Evolutionary conservation across 805 yeast genomes (phyloP).

Genomic region (Huiozyma naganishii): DNA sequence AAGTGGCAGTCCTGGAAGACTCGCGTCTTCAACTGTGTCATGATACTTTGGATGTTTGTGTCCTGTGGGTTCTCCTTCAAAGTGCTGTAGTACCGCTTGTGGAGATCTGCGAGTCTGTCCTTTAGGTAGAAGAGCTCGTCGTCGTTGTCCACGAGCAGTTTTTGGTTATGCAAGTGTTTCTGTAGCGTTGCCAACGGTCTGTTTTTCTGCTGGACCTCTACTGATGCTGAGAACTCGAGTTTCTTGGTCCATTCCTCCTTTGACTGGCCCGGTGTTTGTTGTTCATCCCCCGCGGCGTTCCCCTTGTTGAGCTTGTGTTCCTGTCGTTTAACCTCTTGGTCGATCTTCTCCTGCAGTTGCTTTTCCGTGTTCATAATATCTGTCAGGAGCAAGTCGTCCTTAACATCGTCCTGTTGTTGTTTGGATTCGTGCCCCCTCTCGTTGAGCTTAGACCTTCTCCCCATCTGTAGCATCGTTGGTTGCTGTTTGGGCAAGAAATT

Average conservation of each 20-base stretch:
- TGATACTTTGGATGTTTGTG: conserved; percentile 60
- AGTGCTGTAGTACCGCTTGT: conserved; percentile 50
- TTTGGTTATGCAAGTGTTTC: conserved; percentile 46
- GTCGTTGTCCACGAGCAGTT: conserved; percentile 65
- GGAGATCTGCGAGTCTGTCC: conserved; percentile 52
- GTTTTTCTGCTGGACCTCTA: conserved; percentile 72
- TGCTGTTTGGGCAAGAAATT: conserved; percentile 79
- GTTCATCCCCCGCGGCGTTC: conserved; percentile 18
- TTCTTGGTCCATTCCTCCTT: conserved; percentile 45
- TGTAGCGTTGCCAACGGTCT: conserved; percentile 80
- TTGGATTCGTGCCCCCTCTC: conserved; percentile 13
- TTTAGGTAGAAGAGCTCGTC: conserved; percentile 58
- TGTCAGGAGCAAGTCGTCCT: conserved; percentile 23
- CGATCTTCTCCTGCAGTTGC: conserved; percentile 22
- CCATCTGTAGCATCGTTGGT: conserved; percentile 41
- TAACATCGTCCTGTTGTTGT: conserved; percentile 8
- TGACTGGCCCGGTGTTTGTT: conserved; percentile 22
- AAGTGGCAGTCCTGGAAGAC: conserved; percentile 62
- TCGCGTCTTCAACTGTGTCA: conserved; percentile 60
- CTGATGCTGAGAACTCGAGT: conserved; percentile 51
- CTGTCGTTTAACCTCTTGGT: conserved; percentile 26
- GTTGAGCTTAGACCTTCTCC: conserved; percentile 17
- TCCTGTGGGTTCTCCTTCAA: conserved; percentile 28
- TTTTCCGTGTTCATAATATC: conserved; percentile 27
- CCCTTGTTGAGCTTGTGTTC: conserved; percentile 28